Percentiles rank a stretch among this genome's conserved stretches.
phyloP scores from a whole-genome alignment of 2,329 filamentous ascomycete genomes.

The Stemphylium lycopersici region DNA sequence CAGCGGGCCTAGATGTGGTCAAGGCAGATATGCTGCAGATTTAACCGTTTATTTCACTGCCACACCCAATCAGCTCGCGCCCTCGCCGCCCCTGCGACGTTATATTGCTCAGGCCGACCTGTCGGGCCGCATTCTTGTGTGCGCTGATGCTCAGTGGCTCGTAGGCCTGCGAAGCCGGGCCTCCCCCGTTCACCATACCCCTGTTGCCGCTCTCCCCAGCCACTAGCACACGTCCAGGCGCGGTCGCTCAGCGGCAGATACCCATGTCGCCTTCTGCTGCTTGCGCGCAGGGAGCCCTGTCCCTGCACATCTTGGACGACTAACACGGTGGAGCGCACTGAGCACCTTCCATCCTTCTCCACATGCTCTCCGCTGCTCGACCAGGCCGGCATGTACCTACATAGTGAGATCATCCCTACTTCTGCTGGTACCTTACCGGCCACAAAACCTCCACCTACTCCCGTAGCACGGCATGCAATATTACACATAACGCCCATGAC shows the following conservation, averaged over 20 bases:
- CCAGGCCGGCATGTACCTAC: slow-evolving; percentile 39
- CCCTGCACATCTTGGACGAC: slow-evolving; percentile 36
- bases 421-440: slow-evolving; percentile 32
- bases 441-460: slow-evolving; percentile 31
- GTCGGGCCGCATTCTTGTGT: slow-evolving; percentile 33
- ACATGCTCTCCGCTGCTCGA: slow-evolving; percentile 44
- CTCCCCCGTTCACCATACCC: slow-evolving; percentile 27
- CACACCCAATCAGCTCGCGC: slow-evolving; percentile 31
- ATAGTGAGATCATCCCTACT: slow-evolving; percentile 44
- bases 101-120: slow-evolving; percentile 41
- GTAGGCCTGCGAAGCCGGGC: slow-evolving; percentile 22
- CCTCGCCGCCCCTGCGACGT: slow-evolving; percentile 34
- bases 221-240: slow-evolving; percentile 31
- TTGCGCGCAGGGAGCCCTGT: slow-evolving; percentile 34
- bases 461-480: slow-evolving; percentile 35
- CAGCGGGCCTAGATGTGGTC: slow-evolving; percentile 25
- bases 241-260: slow-evolving; percentile 27
- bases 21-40: slow-evolving; percentile 33
- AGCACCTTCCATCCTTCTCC: slow-evolving; percentile 45
- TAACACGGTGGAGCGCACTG: slow-evolving; percentile 38
- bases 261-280: slow-evolving; percentile 27
- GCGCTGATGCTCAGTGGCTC: slow-evolving; percentile 36
- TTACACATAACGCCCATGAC: slow-evolving; percentile 24
- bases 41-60: slow-evolving; percentile 42
- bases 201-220: slow-evolving; percentile 29